Percentiles rank a stretch among this genome's conserved stretches.
Conservation (phyloP, 1,284 basidiomycete genomes). For the Ceratorhiza oryzae-sativae region DNA sequence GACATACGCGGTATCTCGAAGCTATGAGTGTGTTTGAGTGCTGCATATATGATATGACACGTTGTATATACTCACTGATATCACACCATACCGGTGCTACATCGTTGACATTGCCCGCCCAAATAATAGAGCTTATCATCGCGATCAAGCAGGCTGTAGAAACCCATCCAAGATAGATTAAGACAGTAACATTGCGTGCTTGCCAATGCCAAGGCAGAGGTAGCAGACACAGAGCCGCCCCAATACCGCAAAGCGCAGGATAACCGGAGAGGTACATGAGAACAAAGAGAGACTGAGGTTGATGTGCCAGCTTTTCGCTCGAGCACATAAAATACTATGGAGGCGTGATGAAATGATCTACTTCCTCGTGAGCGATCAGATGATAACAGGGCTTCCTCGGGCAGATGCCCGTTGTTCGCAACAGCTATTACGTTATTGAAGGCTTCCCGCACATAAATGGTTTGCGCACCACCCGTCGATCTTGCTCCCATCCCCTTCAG, state of each 20-base stretch:
- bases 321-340: too few species aligned
- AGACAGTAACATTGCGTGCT: conserved; percentile 68
- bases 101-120: conserved; percentile 66
- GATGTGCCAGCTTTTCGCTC: too few species aligned
- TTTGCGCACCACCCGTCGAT: too few species aligned
- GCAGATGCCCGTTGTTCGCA: too few species aligned
- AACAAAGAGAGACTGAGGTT: neutral
- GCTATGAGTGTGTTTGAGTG: conserved; percentile 55
- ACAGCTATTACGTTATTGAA: too few species aligned
- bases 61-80: conserved; percentile 60
- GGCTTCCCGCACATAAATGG: too few species aligned
- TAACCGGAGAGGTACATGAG: conserved; percentile 19
- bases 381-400: too few species aligned
- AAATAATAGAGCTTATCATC: conserved; percentile 70
- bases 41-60: conserved; percentile 50
- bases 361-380: too few species aligned
- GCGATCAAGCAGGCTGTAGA: conserved; percentile 62
- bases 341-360: too few species aligned
- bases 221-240: conserved; percentile 59
- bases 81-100: conserved; percentile 76
- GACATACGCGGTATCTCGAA: conserved; percentile 52
- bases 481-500: too few species aligned
- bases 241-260: conserved; percentile 57
- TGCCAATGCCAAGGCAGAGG: conserved; percentile 68
- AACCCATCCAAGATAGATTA: conserved; percentile 70